These are phyloP conservation scores for Kwoniella shivajii DNA, from an alignment of 1,284 basidiomycete species.

Conservation along the genomic window DNA sequence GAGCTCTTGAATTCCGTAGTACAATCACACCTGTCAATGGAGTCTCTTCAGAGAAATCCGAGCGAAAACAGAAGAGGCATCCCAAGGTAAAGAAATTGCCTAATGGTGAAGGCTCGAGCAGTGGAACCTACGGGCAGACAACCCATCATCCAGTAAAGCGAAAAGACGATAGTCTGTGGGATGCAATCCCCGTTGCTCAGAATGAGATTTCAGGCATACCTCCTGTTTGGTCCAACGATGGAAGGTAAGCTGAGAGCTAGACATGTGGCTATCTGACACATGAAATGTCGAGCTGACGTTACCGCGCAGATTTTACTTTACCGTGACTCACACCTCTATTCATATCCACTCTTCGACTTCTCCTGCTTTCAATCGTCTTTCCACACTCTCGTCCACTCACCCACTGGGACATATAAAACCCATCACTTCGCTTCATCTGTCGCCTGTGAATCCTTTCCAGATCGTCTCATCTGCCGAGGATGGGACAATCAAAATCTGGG, in stretches of 20 bases:
- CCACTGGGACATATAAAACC: conserved; percentile 58
- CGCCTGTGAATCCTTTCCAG: conserved; percentile 85
- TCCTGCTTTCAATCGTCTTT: conserved; percentile 68
- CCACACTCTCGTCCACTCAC: conserved; percentile 66
- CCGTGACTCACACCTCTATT: conserved; percentile 71
- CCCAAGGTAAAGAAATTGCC: conserved; percentile 9
- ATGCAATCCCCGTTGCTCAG: conserved; percentile 62
- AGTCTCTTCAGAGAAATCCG: background rate
- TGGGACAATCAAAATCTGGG: conserved; percentile 86
- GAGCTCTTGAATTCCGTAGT: conserved; percentile 13
- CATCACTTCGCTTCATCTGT: conserved; percentile 76
- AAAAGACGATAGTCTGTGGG: conserved; percentile 31
- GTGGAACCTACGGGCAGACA: background rate
- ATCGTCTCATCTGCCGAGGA: conserved; percentile 82
- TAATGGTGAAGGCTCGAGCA: conserved; percentile 9
- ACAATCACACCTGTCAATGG: background rate
- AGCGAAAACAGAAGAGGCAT: conserved; percentile 7
- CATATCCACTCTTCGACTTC: conserved; percentile 77
- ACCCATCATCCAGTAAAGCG: background rate
- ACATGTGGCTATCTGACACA: background rate
- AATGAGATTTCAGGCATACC: conserved; percentile 66
- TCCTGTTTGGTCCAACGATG: conserved; percentile 80
- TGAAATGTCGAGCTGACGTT: conserved; percentile 13
- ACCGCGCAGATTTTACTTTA: conserved; percentile 76
- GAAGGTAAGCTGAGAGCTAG: conserved; percentile 66